Evolutionary conservation across 2,329 filamentous ascomycete species (phyloP), one percentile per base, ranked within the genome.

Genomic region (Cercospora zeae-maydis): DNA sequence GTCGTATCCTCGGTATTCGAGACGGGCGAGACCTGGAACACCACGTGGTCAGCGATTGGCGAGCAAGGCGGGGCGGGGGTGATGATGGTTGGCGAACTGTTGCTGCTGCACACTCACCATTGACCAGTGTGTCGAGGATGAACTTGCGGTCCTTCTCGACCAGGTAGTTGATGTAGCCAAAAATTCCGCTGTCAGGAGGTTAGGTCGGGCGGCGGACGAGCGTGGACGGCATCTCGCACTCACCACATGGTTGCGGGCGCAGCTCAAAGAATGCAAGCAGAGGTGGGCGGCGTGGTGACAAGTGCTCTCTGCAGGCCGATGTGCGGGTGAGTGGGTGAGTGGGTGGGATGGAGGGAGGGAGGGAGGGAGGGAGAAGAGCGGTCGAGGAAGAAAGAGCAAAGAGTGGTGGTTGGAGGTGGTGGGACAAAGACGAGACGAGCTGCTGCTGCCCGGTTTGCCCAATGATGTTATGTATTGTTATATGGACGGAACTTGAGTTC

Each of bases 101-200:
- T 56, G 36, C 55, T 37, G n/a, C 24, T 27, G 24, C 24, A 81
- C 88, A 81, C 88, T 79, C 80, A 92, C 92, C 93, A 83, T 98
- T 97, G 79, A 97, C 90, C 72, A 99, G 85, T 67, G 93, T 98
- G 78, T 97, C 88, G 76, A 98, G 85, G 78, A 98, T 96, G 82
- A 90, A 96, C 81, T 91, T 93, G 79, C 95, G 88, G 83, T 98
- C 93, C 86, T 96, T 97, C 86, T 98, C 95, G 78, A 98, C 92
- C 78, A 98, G 84, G 82, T 98, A 98, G 84, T 98, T 98, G 83
- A 98, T 91, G 85, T 98, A 98, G 75, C 93, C 93, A 83, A 98
- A 96, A 81, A 95, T 96, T 79, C 91, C 91, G 67, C 70, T 71
- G 51, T 54, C 21, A 55, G 33, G n/a, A 24, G 21, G 49, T 61